Base-by-base conservation (phyloP, 1,139 yeast genomes). In the Suhomyces bolitotheri region DNA sequence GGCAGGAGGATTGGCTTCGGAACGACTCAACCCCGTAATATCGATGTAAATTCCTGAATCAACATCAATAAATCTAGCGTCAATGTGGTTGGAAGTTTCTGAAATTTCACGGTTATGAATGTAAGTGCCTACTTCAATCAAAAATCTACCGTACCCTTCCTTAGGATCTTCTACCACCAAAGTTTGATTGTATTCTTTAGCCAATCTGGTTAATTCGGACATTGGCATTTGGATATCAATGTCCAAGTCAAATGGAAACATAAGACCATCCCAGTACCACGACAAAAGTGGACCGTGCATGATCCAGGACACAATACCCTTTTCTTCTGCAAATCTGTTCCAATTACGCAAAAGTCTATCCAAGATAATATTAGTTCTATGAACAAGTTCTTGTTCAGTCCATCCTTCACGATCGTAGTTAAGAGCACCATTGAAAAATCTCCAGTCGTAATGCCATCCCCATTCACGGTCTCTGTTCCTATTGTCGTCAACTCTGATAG, bases 301-400 rank as follows among this genome's bases (percentile, higher is more conserved):
- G 24, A 53, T 46, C 58, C 58, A 53, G 11, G 46, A 41, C 3
- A 62, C 56, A 25, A 60, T 58, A 10, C 66, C 67, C 39, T 60
- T 61, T 40, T 58, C 65, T 44, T 59, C 61, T 6, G 66, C 62
- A 43, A 62, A 62, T 34, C 62, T 48, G 38, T 56, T 56, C 67
- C 67, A 62, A 39, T 60, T 61, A 29, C 67, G 48, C 29, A 62
- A 50, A 27, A 62, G 50, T 24, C 66, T 45, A 29, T 62, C 66
- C 33, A 62, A 50, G 10, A 62, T 62, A 27, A 60, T 58, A 25
- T 46, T 45, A 23, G 50, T 47, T 16, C 54, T 39, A 6, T 35
- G 40, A 4, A 38, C 40, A 10, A 49, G 37, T 25, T 53, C 54
- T 2, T 36, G 43, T 20, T 36, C 34, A 9, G 49, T 34, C 53